Base-by-base conservation (phyloP, 345 rosid genomes). In the Clarkia xantiana region DNA sequence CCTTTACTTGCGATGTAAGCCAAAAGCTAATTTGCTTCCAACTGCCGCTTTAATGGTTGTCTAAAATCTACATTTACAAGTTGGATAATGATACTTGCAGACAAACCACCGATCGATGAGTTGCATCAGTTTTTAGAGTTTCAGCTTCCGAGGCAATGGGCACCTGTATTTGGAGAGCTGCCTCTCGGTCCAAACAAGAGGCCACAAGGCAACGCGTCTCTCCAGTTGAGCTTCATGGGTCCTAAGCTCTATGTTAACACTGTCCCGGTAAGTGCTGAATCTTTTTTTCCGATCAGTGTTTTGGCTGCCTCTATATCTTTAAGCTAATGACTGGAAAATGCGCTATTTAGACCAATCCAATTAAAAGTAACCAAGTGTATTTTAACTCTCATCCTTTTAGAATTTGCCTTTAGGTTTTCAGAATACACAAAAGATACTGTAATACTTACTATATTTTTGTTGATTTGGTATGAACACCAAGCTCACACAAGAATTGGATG, bases 61-160 rank as follows among this genome's bases (percentile, higher is more conserved):
- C 11, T 51, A 2, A 8, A 16, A 18, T 4, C 18, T 45, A 48
- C 36, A 45, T 15, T 44, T 18, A 14, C 23, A n/a, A 12, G 14
- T 29, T 40, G 36, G 39, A 29, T 45, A 47, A 43, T 53, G 36
- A 20, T 17, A 18, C 38, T 8, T 36, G 56, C 63, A 70, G 79
- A 74, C 61, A 70, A 74, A 40, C 79, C 79, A 14, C 75, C 79
- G 16, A 61, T 64, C 14, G 72, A 74, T 12, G 79, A 74, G 49
- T 70, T 74, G 36, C 75, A 67, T 55, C 79, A 74, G 68, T 74
- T 74, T 58, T 61, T 74, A 52, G 79, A 74, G 66, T 70, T 74
- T 64, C 79, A 74, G 65, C 67, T 74, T 56, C 75, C 78, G 4
- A 64, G 63, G 61, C 78, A 70, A 44, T 74, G 78, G 78, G 78